Percentiles rank a stretch among this genome's conserved stretches.
Evolutionary conservation across 2,329 filamentous ascomycete genomes (phyloP).

Genomic region (Curvularia hawaiiensis): DNA sequence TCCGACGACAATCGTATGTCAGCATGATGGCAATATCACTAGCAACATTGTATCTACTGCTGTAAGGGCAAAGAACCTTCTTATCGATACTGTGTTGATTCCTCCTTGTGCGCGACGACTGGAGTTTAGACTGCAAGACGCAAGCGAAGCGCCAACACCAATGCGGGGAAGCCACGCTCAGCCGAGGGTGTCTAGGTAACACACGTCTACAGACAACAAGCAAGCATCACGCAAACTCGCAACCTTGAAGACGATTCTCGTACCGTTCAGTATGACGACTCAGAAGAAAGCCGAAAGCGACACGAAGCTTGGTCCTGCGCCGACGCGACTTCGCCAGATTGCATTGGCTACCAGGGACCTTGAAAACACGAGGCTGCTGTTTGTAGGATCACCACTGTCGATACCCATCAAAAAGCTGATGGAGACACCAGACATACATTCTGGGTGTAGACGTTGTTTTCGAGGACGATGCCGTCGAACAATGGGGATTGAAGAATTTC

Average conservation of each 20-base stretch:
- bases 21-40: background rate
- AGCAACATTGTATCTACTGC: background rate
- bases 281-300: conserved; percentile 13
- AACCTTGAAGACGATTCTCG: background rate
- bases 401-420: conserved; percentile 5
- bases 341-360: conserved; percentile 41
- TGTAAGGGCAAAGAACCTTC: background rate
- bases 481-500: conserved; percentile 51
- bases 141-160: background rate
- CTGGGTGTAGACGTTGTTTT: conserved; percentile 50
- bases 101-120: background rate
- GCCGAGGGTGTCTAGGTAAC: conserved; percentile 2
- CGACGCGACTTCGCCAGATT: conserved; percentile 45
- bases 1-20: background rate
- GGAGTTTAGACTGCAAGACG: background rate
- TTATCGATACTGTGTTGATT: background rate
- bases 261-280: background rate
- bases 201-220: conserved; percentile 1
- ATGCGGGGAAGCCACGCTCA: conserved; percentile 10
- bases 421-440: conserved; percentile 36
- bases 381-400: conserved; percentile 24
- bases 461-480: conserved; percentile 45
- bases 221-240: background rate
- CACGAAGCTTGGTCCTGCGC: conserved; percentile 18
- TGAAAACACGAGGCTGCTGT: conserved; percentile 28